These are phyloP conservation scores for Neobulgaria alba DNA, from an alignment of 2,329 filamentous ascomycete species.

Conservation along the genomic window DNA sequence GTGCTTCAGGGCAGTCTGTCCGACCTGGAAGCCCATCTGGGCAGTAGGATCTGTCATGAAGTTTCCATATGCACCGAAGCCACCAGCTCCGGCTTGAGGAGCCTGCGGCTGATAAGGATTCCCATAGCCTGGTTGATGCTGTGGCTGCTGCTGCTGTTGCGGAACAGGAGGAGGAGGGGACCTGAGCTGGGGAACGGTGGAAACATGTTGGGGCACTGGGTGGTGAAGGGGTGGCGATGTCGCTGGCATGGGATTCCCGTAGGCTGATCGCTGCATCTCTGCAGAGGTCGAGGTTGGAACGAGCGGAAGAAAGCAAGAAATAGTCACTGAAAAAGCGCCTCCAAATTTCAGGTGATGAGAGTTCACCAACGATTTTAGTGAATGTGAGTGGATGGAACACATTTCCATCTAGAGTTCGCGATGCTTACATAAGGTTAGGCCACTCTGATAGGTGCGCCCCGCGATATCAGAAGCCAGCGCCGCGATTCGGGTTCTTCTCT, in stretches of 20 bases:
- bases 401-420: conserved; percentile 5
- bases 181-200: conserved; percentile 91
- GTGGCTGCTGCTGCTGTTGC: conserved; percentile 58
- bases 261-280: conserved; percentile 76
- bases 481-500: too few relatives aligned
- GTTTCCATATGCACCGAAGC: conserved; percentile 70
- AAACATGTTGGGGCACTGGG: conserved; percentile 96
- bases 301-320: too few relatives aligned
- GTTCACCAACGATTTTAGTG: too few relatives aligned
- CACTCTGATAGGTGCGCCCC: too few relatives aligned
- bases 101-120: conserved; percentile 65
- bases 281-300: too few relatives aligned
- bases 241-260: conserved; percentile 59
- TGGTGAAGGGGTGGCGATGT: conserved; percentile 91
- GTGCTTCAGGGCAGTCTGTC: conserved; percentile 82
- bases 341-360: too few relatives aligned
- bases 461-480: too few relatives aligned
- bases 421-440: not conserved
- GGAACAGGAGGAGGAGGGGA: conserved; percentile 78
- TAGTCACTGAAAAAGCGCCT: too few relatives aligned
- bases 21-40: conserved; percentile 90
- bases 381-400: too few relatives aligned
- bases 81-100: conserved; percentile 35
- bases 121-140: conserved; percentile 47
- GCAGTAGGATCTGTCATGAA: conserved; percentile 96